Percentiles rank a stretch among this genome's conserved stretches.
These are phyloP conservation scores for Cryptococcus sp. DNA, from an alignment of 1,284 basidiomycete species.

Conservation along the genomic window DNA sequence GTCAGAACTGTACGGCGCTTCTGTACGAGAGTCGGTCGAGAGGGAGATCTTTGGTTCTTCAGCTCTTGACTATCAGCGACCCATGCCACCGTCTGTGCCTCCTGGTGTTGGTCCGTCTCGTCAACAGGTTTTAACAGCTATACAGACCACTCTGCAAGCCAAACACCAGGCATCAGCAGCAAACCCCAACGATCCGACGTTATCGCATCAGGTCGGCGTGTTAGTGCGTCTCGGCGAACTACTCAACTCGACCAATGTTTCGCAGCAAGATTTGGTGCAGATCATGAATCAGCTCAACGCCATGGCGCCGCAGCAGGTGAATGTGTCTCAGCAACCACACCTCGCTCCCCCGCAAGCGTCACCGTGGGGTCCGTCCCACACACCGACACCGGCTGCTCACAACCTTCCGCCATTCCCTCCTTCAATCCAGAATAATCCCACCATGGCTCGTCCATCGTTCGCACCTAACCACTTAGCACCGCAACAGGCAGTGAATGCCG, in stretches of 20 bases:
- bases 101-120: slow-evolving; percentile 10
- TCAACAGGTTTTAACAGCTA: slow-evolving; percentile 21
- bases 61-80: slow-evolving; percentile 1
- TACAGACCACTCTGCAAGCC: slow-evolving; percentile 34
- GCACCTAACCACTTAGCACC: slow-evolving; percentile 42
- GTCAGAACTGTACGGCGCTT: slow-evolving; percentile 65
- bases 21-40: slow-evolving; percentile 43
- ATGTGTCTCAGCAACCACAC: neutral
- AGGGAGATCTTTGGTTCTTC: slow-evolving; percentile 41
- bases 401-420: slow-evolving; percentile 11
- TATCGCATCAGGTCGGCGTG: slow-evolving; percentile 36
- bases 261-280: slow-evolving; percentile 39
- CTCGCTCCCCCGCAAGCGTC: neutral
- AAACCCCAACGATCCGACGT: slow-evolving; percentile 34
- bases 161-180: slow-evolving; percentile 44
- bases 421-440: slow-evolving; percentile 15
- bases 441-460: slow-evolving; percentile 28
- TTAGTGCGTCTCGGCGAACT: slow-evolving; percentile 44
- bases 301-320: slow-evolving; percentile 25
- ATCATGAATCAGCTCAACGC: slow-evolving; percentile 45
- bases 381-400: neutral
- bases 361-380: neutral
- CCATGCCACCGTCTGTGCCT: neutral
- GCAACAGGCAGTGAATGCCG: slow-evolving; percentile 36
- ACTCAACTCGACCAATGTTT: slow-evolving; percentile 35